Evolutionary conservation across 1,284 basidiomycete genomes (phyloP).

Genomic region (Laetiporus sulphureus): DNA sequence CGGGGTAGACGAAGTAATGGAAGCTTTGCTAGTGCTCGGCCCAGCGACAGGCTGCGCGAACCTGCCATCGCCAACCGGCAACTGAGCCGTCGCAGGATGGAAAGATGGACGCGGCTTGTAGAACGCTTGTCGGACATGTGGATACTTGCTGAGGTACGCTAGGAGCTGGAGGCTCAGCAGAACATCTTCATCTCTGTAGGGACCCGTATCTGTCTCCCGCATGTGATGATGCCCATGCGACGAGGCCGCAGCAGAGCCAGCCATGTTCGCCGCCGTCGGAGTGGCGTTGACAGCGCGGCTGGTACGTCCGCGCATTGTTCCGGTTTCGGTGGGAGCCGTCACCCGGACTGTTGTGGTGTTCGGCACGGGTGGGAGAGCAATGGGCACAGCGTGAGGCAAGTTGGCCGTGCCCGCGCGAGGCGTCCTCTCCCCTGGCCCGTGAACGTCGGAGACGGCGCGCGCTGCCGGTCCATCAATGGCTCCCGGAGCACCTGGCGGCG

Average conservation of each 20-base stretch:
- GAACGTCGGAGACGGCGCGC: slow-evolving; percentile 18
- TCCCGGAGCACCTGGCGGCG: slow-evolving; percentile 76
- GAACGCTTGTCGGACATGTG: slow-evolving; percentile 95
- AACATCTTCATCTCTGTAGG: slow-evolving; percentile 93
- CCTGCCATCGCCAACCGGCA: slow-evolving; percentile 17
- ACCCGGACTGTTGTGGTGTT: slow-evolving; percentile 9
- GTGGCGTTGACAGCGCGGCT: slow-evolving; percentile 13
- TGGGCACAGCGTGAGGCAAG: slow-evolving; percentile 17
- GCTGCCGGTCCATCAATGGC: slow-evolving; percentile 44
- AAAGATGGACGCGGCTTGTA: slow-evolving; percentile 77
- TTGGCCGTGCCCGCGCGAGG: slow-evolving; percentile 24
- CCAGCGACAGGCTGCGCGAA: slow-evolving; percentile 8
- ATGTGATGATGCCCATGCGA: slow-evolving; percentile 27
- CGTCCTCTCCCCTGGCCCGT: slow-evolving; percentile 23
- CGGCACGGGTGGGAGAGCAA: slow-evolving; percentile 16
- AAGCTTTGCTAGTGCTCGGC: slow-evolving; percentile 9
- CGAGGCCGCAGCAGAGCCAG: slow-evolving; percentile 1
- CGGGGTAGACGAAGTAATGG: not conserved
- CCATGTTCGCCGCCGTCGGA: slow-evolving; percentile 4
- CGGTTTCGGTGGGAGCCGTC: slow-evolving; percentile 3
- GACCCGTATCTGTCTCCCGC: slow-evolving; percentile 40
- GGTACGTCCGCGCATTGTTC: slow-evolving; percentile 7
- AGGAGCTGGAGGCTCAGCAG: slow-evolving; percentile 87
- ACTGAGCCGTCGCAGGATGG: slow-evolving; percentile 57
- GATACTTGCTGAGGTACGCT: slow-evolving; percentile 96